Evolutionary conservation across 345 rosid species (phyloP), one percentile per base, ranked within the genome.

Genomic region (Citrus sp.): DNA sequence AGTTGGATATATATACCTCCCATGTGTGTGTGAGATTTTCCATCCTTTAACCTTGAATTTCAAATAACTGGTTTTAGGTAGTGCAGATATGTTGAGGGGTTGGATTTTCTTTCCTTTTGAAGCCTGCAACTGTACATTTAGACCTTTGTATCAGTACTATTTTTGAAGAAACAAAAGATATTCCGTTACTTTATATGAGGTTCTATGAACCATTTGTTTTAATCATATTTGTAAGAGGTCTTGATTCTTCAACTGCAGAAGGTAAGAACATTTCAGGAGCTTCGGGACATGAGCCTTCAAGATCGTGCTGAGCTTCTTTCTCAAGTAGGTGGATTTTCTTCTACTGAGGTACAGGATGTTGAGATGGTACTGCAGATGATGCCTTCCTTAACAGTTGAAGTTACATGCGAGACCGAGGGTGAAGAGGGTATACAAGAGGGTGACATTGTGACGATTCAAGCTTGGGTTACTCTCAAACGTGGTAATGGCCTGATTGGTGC

Each of bases 361-460:
- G 98, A 96, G 84, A 86, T 75, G 80, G 99, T 94, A 25, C 85
- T 94, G 67, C 94, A 86, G 87, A 96, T 94, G 97, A 90, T 94
- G 94, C 99, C 98, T 73, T 90, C 97, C 21, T 70, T 94, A 77
- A 86, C 94, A 59, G 56, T 94, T 13, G 98, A 92, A 76, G 90
- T 90, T 76, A 90, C 88, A 69, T 96, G 95, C n/a, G 98, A 94
- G 87, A 96, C 99, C 25, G 98, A 94, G 78, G 99, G 98, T 55
- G 99, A 96, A 84, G 98, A 96, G 75, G 98, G 98, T 40, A 89
- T 96, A 56, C 98, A 94, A 81, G 99, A 96, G 88, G 99, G 97
- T 22, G 98, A 96, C 59, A 80, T 90, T 4, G 95, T 94, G 49
- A 92, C 98, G 21, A 38, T 92, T 76, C 94, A 96, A 80, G 97